Conservation (phyloP, 1,284 basidiomycete genomes). For the Tilletia horrida region DNA sequence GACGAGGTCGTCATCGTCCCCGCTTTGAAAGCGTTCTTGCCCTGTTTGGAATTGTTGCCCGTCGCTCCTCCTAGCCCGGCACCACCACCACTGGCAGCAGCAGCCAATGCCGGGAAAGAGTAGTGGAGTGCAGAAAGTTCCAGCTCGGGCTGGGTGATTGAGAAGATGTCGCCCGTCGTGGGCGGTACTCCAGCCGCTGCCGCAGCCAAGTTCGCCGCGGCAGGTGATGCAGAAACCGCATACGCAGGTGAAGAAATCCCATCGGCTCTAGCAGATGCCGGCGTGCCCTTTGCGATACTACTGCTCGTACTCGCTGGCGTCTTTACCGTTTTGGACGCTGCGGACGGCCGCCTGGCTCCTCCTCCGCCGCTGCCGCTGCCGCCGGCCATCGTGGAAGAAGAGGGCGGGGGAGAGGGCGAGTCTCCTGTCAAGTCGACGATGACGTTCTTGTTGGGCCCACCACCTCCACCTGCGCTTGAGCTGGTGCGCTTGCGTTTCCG, state of each 20-base stretch:
- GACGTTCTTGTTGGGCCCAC: not conserved
- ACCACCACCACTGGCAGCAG: not conserved
- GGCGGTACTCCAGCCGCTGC: not conserved
- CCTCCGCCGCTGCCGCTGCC: not conserved
- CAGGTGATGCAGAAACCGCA: not conserved
- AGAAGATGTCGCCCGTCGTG: not conserved
- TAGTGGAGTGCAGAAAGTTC: conserved; percentile 5
- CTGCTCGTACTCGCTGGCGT: not conserved
- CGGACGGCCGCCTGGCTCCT: not conserved
- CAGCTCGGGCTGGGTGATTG: conserved; percentile 9
- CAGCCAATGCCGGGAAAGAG: not conserved
- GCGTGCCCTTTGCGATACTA: not conserved
- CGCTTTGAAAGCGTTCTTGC: not conserved
- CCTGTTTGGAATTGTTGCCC: not conserved
- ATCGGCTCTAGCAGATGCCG: no score
- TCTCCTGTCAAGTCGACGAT: conserved; percentile 7
- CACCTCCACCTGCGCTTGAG: not conserved
- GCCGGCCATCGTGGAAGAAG: not conserved
- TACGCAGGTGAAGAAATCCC: not conserved
- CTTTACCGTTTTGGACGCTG: not conserved
- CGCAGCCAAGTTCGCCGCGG: not conserved
- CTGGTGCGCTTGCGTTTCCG: conserved; percentile 4
- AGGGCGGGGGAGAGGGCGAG: not conserved
- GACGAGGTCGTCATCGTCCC: not conserved
- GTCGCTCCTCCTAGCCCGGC: not conserved